A percentile compares a stretch with the other conserved stretches of the same genome.
Conservation (phyloP, 495 filamentous ascomycete species). For the Friedmanniomyces simplex region DNA sequence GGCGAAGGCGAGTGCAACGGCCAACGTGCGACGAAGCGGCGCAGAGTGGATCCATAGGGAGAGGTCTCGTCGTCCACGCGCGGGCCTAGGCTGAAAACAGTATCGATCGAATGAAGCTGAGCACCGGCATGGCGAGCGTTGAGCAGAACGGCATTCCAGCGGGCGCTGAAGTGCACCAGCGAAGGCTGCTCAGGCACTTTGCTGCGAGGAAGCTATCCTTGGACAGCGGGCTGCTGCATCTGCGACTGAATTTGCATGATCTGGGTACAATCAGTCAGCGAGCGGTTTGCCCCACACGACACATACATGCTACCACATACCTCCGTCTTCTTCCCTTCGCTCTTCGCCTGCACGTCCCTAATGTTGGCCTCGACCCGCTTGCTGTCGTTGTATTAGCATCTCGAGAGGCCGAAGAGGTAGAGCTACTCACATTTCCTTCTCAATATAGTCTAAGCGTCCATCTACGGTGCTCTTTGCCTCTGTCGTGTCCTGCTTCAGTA, state of each 20-base stretch:
- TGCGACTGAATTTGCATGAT: conserved; percentile 15
- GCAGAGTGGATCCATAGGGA: no score
- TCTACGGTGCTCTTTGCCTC: conserved; percentile 87
- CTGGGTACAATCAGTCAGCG: background rate
- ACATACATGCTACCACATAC: conserved; percentile 30
- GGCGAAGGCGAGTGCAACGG: background rate
- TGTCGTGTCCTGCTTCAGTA: conserved; percentile 83
- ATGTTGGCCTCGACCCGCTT: conserved; percentile 76
- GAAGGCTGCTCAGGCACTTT: background rate
- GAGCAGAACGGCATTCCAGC: no score
- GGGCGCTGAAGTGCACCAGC: background rate
- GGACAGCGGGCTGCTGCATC: conserved; percentile 4
- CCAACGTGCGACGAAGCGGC: background rate
- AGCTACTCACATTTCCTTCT: conserved; percentile 72
- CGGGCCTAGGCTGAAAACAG: no score
- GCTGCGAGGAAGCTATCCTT: background rate
- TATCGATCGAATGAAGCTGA: no score
- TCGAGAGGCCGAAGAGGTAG: background rate
- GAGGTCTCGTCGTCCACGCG: no score
- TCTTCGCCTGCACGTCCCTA: conserved; percentile 63
- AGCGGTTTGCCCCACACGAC: background rate
- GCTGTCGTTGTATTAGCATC: conserved; percentile 37
- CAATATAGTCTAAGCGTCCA: conserved; percentile 81
- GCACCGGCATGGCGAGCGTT: no score
- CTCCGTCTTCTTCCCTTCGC: conserved; percentile 69